phyloP scores from a whole-genome alignment of 2,329 filamentous ascomycete species.

The Botrytis pseudocinerea region DNA sequence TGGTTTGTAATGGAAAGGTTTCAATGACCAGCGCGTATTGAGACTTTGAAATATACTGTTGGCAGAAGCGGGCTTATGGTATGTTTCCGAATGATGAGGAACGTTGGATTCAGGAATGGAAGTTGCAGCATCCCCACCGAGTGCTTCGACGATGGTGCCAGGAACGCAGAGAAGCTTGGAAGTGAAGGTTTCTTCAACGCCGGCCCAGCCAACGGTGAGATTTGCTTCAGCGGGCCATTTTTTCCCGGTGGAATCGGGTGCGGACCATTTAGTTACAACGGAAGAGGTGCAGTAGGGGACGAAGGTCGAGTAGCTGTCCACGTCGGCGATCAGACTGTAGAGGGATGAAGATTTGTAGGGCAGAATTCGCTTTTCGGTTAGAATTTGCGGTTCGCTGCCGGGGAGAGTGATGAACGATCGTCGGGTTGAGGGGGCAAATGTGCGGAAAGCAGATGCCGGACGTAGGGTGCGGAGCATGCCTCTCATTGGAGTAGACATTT shows the following conservation, averaged over 20 bases:
- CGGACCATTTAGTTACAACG: slow-evolving; percentile 73
- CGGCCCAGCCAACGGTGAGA: slow-evolving; percentile 82
- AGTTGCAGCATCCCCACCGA: slow-evolving; percentile 59
- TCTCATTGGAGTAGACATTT: slow-evolving; percentile 30
- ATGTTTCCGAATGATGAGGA: slow-evolving; percentile 45
- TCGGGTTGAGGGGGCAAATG: slow-evolving; percentile 34
- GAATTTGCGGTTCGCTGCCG: slow-evolving; percentile 53
- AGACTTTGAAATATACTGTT: slow-evolving; percentile 65
- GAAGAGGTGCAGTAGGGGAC: slow-evolving; percentile 87
- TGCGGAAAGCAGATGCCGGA: slow-evolving; percentile 28
- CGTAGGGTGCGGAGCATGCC: slow-evolving; percentile 32
- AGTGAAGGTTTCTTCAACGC: slow-evolving; percentile 80
- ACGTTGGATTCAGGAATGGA: slow-evolving; percentile 45
- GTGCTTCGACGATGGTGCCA: slow-evolving; percentile 71
- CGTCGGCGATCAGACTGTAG: slow-evolving; percentile 84
- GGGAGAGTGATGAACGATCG: slow-evolving; percentile 47
- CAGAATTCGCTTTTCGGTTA: slow-evolving; percentile 74
- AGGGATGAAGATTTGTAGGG: slow-evolving; percentile 71
- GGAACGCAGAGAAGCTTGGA: slow-evolving; percentile 78
- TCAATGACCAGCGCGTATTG: slow-evolving; percentile 68
- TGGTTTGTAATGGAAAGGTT: slow-evolving; percentile 50
- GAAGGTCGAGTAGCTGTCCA: slow-evolving; percentile 80
- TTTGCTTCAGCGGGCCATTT: slow-evolving; percentile 73
- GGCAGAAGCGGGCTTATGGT: slow-evolving; percentile 44
- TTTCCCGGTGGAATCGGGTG: slow-evolving; percentile 48